Conservation (phyloP, 1,284 basidiomycete genomes). For the Psilocybe mexicana region DNA sequence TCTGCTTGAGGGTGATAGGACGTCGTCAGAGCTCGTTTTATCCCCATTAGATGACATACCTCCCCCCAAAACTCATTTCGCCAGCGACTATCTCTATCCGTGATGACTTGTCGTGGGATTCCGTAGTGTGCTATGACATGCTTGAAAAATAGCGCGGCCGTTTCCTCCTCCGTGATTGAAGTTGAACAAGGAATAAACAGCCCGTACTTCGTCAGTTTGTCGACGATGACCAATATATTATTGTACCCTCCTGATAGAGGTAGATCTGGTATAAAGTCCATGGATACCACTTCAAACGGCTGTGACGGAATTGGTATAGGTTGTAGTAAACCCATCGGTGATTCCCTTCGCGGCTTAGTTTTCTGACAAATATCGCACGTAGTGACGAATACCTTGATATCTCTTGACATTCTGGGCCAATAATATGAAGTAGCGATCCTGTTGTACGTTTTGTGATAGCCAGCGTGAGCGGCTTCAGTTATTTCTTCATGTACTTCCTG, state of each 20-base stretch:
- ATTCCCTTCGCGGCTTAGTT: constrained; percentile 32
- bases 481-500: constrained; percentile 8
- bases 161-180: constrained; percentile 6
- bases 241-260: constrained; percentile 34
- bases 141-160: constrained; percentile 22
- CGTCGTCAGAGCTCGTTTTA: constrained; percentile 5
- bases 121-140: constrained; percentile 21
- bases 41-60: constrained; percentile 9
- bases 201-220: constrained; percentile 40
- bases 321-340: constrained; percentile 34
- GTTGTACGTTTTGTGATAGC: constrained; percentile 17
- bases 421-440: constrained; percentile 17
- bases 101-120: constrained; percentile 22
- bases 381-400: constrained; percentile 26
- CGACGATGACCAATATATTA: constrained; percentile 31
- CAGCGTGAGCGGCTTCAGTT: constrained; percentile 9
- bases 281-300: constrained; percentile 42
- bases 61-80: constrained; percentile 23
- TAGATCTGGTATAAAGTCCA: constrained; percentile 47
- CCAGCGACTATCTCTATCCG: constrained; percentile 27
- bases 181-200: constrained; percentile 37
- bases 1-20: constrained; percentile 14
- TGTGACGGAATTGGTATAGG: constrained; percentile 36
- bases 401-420: constrained; percentile 35
- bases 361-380: constrained; percentile 42